Conservation (phyloP, 306 rosid genomes). For the Cicer chorassanicum region DNA sequence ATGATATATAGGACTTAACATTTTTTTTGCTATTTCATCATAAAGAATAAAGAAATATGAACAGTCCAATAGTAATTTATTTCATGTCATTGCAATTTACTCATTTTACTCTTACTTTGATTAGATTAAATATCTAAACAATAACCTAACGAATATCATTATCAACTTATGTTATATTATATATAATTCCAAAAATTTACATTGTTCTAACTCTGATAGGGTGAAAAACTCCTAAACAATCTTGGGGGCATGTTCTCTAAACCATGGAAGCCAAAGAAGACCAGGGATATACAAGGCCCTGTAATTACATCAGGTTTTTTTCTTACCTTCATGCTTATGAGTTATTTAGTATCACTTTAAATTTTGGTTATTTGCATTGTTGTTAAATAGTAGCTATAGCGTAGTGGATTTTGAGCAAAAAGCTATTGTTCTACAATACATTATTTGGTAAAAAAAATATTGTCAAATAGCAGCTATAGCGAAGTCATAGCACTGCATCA, state of each 20-base stretch:
- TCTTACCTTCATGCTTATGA: slow-evolving; percentile 12
- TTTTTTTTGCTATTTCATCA: background rate
- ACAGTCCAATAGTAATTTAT: too few species aligned
- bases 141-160: too few species aligned
- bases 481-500: too few species aligned
- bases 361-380: background rate
- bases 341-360: background rate
- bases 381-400: too few species aligned
- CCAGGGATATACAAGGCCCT: slow-evolving; percentile 72
- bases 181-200: background rate
- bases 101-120: background rate
- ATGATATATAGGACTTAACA: background rate
- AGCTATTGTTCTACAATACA: too few species aligned
- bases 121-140: background rate
- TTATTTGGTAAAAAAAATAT: too few species aligned
- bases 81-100: too few species aligned
- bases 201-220: slow-evolving; percentile 59
- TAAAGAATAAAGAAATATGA: background rate
- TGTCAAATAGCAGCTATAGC: too few species aligned
- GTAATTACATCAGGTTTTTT: slow-evolving; percentile 70
- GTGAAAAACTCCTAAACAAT: slow-evolving; percentile 89
- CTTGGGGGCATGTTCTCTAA: slow-evolving; percentile 95
- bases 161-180: background rate
- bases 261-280: slow-evolving; percentile 91
- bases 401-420: too few species aligned